These are phyloP conservation scores for Cyberlindnera amylophila DNA, from an alignment of 805 yeast genomes.

Conservation along the genomic window DNA sequence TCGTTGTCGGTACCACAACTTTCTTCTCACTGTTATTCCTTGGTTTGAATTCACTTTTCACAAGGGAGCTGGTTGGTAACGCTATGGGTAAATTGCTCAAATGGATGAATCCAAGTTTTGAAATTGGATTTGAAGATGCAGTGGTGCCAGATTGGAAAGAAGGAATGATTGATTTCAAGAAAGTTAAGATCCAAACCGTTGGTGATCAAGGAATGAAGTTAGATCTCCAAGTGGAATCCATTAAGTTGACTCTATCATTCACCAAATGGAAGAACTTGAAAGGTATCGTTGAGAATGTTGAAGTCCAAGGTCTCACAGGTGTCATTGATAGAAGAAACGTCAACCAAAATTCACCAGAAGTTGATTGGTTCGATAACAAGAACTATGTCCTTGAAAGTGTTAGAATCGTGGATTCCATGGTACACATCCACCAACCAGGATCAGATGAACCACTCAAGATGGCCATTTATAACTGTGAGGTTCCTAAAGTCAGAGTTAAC, in stretches of 20 bases:
- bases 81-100: conserved; percentile 76
- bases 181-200: conserved; percentile 59
- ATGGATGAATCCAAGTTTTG: conserved; percentile 63
- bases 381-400: conserved; percentile 38
- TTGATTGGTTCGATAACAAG: conserved; percentile 32
- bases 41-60: conserved; percentile 75
- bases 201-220: conserved; percentile 76
- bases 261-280: conserved; percentile 82
- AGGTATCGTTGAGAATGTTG: conserved; percentile 78
- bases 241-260: conserved; percentile 75
- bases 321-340: conserved; percentile 59
- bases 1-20: conserved; percentile 85
- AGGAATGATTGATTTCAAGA: conserved; percentile 75
- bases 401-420: conserved; percentile 48
- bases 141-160: conserved; percentile 90
- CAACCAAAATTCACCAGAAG: conserved; percentile 20
- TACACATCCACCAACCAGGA: conserved; percentile 33
- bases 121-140: conserved; percentile 83
- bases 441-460: conserved; percentile 33
- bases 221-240: conserved; percentile 75
- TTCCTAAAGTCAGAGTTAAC: conserved; percentile 55
- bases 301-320: conserved; percentile 81
- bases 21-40: conserved; percentile 73
- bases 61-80: conserved; percentile 84
- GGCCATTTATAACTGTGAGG: conserved; percentile 60